These are phyloP conservation scores for Geoglossum cookeanum DNA, from an alignment of 2,329 filamentous ascomycete genomes.

Conservation along the genomic window DNA sequence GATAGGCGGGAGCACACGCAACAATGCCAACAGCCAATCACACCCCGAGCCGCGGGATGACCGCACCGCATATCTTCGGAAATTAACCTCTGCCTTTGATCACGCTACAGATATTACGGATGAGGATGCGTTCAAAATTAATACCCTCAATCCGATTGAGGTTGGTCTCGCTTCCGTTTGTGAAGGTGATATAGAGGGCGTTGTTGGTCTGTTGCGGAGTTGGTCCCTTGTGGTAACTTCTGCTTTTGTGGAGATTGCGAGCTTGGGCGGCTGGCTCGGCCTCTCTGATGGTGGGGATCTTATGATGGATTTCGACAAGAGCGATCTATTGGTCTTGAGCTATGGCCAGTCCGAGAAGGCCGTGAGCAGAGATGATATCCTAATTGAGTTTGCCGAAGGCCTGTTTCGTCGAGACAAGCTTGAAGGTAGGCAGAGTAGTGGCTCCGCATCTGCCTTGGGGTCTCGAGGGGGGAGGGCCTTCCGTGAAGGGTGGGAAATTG, in stretches of 20 bases:
- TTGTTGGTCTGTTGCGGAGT: conserved; percentile 51
- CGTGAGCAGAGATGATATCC: conserved; percentile 59
- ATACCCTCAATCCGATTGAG: conserved; percentile 56
- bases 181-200: conserved; percentile 61
- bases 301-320: conserved; percentile 54
- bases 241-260: conserved; percentile 65
- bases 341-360: conserved; percentile 41
- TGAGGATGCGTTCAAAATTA: conserved; percentile 50
- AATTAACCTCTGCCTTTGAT: conserved; percentile 52
- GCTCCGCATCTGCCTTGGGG: conserved; percentile 16
- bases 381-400: conserved; percentile 55
- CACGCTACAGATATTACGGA: conserved; percentile 42
- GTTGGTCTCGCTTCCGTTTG: conserved; percentile 66
- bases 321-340: conserved; percentile 71
- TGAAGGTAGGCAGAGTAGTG: conserved; percentile 14
- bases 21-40: conserved; percentile 3
- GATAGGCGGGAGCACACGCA: background rate
- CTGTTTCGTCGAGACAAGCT: conserved; percentile 38
- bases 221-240: conserved; percentile 70
- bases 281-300: conserved; percentile 32
- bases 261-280: conserved; percentile 67
- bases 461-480: conserved; percentile 17
- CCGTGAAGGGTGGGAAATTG: conserved; percentile 73
- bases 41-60: conserved; percentile 33
- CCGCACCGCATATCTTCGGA: conserved; percentile 45